Evolutionary conservation across 371 early-diverging fungal genomes (phyloP).

Genomic region (Mucor saturninus): DNA sequence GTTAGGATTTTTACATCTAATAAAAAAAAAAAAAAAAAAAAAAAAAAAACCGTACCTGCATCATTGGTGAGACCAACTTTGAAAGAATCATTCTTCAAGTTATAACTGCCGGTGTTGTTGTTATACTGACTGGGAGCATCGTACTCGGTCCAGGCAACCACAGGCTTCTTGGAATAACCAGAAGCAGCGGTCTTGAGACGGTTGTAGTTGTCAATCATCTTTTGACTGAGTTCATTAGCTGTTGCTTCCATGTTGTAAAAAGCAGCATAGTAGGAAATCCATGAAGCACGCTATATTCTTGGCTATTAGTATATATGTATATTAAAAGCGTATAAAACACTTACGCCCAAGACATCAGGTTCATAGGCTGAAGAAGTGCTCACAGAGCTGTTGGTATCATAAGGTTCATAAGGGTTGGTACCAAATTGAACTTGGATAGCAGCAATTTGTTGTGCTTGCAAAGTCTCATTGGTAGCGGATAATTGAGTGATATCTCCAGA

Average conservation of each 20-base stretch:
- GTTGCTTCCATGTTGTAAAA: slow-evolving; percentile 73
- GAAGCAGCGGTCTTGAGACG: slow-evolving; percentile 59
- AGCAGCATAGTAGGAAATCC: slow-evolving; percentile 78
- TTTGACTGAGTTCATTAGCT: slow-evolving; percentile 60
- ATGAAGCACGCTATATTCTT: slow-evolving; percentile 64
- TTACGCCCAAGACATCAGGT: slow-evolving; percentile 63
- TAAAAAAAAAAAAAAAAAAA: not conserved
- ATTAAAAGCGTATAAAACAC: slow-evolving; percentile 16
- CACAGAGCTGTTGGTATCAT: slow-evolving; percentile 34
- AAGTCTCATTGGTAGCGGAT: slow-evolving; percentile 46
- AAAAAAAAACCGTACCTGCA: slow-evolving; percentile 52
- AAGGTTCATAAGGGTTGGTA: slow-evolving; percentile 19
- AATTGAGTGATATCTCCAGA: slow-evolving; percentile 33
- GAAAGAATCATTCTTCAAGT: slow-evolving; percentile 60
- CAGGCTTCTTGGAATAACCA: slow-evolving; percentile 56
- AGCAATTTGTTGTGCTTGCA: slow-evolving; percentile 44
- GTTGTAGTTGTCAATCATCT: slow-evolving; percentile 71
- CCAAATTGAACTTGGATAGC: slow-evolving; percentile 55
- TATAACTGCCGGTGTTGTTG: slow-evolving; percentile 72
- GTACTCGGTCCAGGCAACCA: slow-evolving; percentile 73
- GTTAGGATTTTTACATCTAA: no score
- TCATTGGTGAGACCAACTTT: slow-evolving; percentile 66
- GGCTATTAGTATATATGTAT: not conserved
- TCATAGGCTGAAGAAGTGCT: slow-evolving; percentile 36
- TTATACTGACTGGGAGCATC: slow-evolving; percentile 67